phyloP scores from a whole-genome alignment of 352 stramenopile species.

The Blastocystis sp. region DNA sequence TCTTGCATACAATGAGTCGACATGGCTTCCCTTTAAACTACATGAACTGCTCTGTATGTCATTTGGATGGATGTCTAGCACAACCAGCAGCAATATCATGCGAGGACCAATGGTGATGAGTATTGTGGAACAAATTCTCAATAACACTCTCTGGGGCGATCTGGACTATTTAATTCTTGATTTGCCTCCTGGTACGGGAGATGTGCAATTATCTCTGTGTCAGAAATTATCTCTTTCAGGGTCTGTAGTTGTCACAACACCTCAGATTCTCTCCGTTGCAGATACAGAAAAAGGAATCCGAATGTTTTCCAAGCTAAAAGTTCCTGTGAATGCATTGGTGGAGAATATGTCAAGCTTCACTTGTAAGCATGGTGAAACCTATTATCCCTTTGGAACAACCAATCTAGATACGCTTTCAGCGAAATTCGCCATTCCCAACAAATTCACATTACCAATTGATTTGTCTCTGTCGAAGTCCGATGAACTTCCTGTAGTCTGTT shows the following conservation, averaged over 20 bases:
- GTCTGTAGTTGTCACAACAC: constrained; percentile 96
- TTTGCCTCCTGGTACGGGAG: constrained; percentile 97
- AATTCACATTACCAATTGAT: constrained; percentile 69
- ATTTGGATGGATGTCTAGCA: constrained; percentile 79
- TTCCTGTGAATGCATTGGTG: constrained; percentile 91
- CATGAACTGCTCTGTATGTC: constrained; percentile 87
- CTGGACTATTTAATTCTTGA: constrained; percentile 97
- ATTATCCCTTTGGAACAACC: constrained; percentile 71
- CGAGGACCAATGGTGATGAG: constrained; percentile 91
- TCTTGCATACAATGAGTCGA: constrained; percentile 46
- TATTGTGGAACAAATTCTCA: constrained; percentile 74
- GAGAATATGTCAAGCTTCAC: constrained; percentile 97
- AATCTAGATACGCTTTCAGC: constrained; percentile 56
- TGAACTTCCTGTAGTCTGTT: constrained; percentile 39
- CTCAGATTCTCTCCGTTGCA: constrained; percentile 92
- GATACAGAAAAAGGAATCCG: constrained; percentile 89
- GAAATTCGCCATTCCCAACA: constrained; percentile 68
- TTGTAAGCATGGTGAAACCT: constrained; percentile 71
- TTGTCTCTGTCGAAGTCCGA: constrained; percentile 43
- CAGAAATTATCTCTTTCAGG: constrained; percentile 94
- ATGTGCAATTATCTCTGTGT: constrained; percentile 96
- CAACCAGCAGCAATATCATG: constrained; percentile 85
- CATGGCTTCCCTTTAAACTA: constrained; percentile 76
- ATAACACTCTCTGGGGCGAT: constrained; percentile 92
- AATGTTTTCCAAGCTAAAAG: constrained; percentile 72